A percentile compares a stretch with the other conserved stretches of the same genome.
Conservation (phyloP, 2,329 filamentous ascomycete species). For the Exophiala alcalophila region DNA sequence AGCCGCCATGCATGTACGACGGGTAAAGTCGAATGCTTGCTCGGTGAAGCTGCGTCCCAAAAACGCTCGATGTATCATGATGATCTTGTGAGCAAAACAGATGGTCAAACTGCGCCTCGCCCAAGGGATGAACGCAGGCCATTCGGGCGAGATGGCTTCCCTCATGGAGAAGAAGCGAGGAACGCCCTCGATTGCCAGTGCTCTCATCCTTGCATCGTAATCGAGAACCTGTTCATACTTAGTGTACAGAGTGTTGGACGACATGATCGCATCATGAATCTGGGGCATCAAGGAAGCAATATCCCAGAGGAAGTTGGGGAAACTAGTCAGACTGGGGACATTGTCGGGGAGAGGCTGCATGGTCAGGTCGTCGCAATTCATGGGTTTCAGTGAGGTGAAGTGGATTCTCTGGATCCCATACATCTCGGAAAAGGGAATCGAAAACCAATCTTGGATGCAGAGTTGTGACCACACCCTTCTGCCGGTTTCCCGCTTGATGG, state of each 20-base stretch:
- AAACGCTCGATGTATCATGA: conserved; percentile 45
- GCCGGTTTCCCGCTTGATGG: conserved; percentile 36
- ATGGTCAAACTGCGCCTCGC: conserved; percentile 40
- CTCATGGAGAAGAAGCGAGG: conserved; percentile 38
- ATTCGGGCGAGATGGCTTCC: conserved; percentile 36
- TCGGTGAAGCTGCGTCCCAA: conserved; percentile 44
- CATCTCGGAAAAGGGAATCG: conserved; percentile 41
- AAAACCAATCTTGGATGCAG: conserved; percentile 45
- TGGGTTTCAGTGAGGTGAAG: conserved; percentile 37
- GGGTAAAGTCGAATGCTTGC: conserved; percentile 42
- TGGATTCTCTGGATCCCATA: conserved; percentile 39
- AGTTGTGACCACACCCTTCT: conserved; percentile 41
- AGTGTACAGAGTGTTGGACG: conserved; percentile 38
- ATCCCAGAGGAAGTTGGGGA: conserved; percentile 38
- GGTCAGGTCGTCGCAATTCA: conserved; percentile 39
- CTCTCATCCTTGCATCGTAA: conserved; percentile 41
- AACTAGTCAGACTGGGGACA: conserved; percentile 36
- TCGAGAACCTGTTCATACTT: conserved; percentile 43
- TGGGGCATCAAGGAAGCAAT: conserved; percentile 40
- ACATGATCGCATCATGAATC: conserved; percentile 40
- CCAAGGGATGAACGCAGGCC: conserved; percentile 44
- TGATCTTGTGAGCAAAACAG: conserved; percentile 43
- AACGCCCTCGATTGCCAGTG: conserved; percentile 34
- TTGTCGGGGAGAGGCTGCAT: conserved; percentile 23
- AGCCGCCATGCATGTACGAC: conserved; percentile 43